A percentile compares a stretch with the other conserved stretches of the same genome.
These are phyloP conservation scores for Trichoderma oligosporum DNA, from an alignment of 2,329 filamentous ascomycete genomes.

Conservation along the genomic window DNA sequence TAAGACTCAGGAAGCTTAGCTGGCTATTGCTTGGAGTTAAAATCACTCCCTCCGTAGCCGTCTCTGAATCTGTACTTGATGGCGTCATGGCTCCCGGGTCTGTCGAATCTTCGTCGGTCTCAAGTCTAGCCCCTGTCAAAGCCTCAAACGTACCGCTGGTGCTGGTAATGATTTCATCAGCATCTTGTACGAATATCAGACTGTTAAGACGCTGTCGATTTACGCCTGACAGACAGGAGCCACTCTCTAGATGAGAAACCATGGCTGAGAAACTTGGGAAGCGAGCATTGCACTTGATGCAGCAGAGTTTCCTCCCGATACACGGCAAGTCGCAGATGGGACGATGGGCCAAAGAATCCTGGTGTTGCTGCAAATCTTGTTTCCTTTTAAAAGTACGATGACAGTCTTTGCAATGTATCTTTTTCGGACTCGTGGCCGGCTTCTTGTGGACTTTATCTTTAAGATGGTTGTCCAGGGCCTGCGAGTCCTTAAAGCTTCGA, in stretches of 20 bases:
- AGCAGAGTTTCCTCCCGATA: slow-evolving; percentile 1
- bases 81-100: neutral
- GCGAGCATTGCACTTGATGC: slow-evolving; percentile 6
- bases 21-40: slow-evolving; percentile 3
- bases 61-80: neutral
- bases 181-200: slow-evolving; percentile 16
- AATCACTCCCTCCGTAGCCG: neutral
- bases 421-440: neutral
- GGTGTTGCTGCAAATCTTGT: slow-evolving; percentile 5
- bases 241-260: slow-evolving; percentile 21
- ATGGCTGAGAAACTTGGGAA: slow-evolving; percentile 21
- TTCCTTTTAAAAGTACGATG: neutral
- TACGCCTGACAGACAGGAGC: slow-evolving; percentile 20
- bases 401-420: slow-evolving; percentile 1
- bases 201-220: slow-evolving; percentile 10
- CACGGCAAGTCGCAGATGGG: slow-evolving; percentile 19
- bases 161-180: slow-evolving; percentile 13
- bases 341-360: slow-evolving; percentile 11
- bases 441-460: neutral
- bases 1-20: neutral
- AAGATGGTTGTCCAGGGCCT: slow-evolving; percentile 1
- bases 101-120: neutral
- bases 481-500: neutral
- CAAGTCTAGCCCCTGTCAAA: neutral
- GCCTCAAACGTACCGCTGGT: neutral